phyloP scores from a whole-genome alignment of 1,284 basidiomycete species.

The Ceratobasidium sp. region DNA sequence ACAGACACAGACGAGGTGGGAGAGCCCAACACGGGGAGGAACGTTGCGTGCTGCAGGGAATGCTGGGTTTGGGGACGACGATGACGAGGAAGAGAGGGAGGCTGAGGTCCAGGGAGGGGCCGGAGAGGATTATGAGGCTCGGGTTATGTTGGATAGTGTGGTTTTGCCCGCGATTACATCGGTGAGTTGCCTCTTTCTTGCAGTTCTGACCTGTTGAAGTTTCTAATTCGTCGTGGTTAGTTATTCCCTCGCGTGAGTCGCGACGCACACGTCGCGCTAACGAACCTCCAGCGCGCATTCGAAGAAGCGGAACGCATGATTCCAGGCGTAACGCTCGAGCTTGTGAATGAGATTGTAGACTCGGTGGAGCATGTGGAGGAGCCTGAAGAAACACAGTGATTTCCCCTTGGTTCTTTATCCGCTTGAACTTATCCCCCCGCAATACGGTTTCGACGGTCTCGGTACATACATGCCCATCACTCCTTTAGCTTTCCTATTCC shows the following conservation, averaged over 20 bases:
- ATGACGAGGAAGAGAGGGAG: conserved; percentile 73
- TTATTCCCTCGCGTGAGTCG: conserved; percentile 89
- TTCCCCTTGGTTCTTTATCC: background rate
- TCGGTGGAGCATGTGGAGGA: conserved; percentile 92
- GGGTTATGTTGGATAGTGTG: conserved; percentile 94
- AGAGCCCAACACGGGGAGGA: conserved; percentile 56
- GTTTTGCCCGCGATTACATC: conserved; percentile 93
- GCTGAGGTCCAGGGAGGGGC: conserved; percentile 62
- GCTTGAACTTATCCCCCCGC: background rate
- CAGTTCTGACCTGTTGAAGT: background rate
- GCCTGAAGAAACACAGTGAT: conserved; percentile 56
- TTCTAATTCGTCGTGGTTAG: conserved; percentile 61
- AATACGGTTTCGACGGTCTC: background rate
- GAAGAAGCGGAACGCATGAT: conserved; percentile 92
- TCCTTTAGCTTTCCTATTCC: conserved; percentile 28
- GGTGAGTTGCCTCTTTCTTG: conserved; percentile 65
- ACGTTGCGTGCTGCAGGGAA: conserved; percentile 68
- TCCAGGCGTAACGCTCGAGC: conserved; percentile 83
- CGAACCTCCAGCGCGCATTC: conserved; percentile 88
- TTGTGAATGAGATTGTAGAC: conserved; percentile 89
- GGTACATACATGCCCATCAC: conserved; percentile 11
- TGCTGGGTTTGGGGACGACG: conserved; percentile 66
- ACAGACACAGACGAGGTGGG: conserved; percentile 53
- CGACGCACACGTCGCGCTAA: conserved; percentile 87
- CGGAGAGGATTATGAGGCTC: conserved; percentile 77